A percentile compares a stretch with the other conserved stretches of the same genome.
phyloP scores from a whole-genome alignment of 202 grass and related monocot genomes.

The Miscanthus sacchariflorus region DNA sequence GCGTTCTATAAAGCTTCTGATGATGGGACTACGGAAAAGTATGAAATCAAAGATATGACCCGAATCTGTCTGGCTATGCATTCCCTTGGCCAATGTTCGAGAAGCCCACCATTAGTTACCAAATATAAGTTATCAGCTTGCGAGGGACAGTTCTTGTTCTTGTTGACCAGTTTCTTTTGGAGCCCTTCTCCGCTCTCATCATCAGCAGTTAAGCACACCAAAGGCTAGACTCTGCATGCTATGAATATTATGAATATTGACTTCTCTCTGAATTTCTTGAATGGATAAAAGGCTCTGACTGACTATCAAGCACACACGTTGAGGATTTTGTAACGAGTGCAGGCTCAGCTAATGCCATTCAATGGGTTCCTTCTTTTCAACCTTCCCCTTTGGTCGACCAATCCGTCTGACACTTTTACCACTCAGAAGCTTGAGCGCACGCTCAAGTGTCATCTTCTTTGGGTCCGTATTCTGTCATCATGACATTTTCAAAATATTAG shows the following conservation, averaged over 20 bases:
- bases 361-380: conserved; percentile 37
- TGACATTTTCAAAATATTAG: conserved; percentile 46
- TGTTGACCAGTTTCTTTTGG: not conserved
- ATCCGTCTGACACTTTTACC: conserved; percentile 78
- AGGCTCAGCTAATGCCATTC: conserved; percentile 50
- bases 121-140: not conserved
- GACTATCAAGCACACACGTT: not conserved
- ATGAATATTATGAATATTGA: conserved; percentile 7
- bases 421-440: conserved; percentile 69
- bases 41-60: conserved; percentile 23
- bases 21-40: not conserved
- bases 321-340: not conserved
- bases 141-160: not conserved
- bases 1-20: conserved; percentile 38
- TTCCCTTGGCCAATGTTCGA: not conserved
- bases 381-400: conserved; percentile 68
- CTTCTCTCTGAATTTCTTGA: conserved; percentile 26
- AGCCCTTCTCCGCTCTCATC: not conserved
- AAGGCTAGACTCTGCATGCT: not conserved
- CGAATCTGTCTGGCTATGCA: not conserved
- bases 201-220: not conserved
- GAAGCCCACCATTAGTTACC: not conserved
- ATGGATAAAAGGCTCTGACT: not conserved
- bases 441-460: conserved; percentile 69
- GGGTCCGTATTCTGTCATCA: conserved; percentile 55